Evolutionary conservation across 768 basidiomycete genomes (phyloP).

Genomic region (Calocera cornea): DNA sequence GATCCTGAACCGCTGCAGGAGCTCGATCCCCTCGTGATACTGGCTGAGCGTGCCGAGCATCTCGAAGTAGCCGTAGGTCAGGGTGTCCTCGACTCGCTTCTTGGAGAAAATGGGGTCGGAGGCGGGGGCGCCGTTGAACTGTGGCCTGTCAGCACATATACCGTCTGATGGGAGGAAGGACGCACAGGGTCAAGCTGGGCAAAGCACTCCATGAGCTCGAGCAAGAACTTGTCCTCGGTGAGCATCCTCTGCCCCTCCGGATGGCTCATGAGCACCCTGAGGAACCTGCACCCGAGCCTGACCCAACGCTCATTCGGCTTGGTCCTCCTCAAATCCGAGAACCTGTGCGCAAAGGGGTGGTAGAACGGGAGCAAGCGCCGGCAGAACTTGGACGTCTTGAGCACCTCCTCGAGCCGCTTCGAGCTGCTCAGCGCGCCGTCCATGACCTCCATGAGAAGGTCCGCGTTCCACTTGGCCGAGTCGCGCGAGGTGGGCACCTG

Average conservation of each 20-base stretch:
- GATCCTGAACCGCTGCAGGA: slow-evolving; percentile 81
- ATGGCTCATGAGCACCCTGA: slow-evolving; percentile 71
- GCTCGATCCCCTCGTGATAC: slow-evolving; percentile 76
- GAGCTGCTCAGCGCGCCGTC: slow-evolving; percentile 88
- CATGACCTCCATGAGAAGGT: slow-evolving; percentile 71
- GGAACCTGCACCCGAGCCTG: slow-evolving; percentile 61
- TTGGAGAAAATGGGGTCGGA: slow-evolving; percentile 48
- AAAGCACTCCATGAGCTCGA: slow-evolving; percentile 74
- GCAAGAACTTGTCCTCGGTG: slow-evolving; percentile 70
- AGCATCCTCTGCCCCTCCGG: slow-evolving; percentile 76
- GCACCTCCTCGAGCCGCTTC: slow-evolving; percentile 86
- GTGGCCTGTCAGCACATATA: background rate
- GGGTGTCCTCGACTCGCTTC: slow-evolving; percentile 60
- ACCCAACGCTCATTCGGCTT: slow-evolving; percentile 79
- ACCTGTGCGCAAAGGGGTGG: slow-evolving; percentile 73
- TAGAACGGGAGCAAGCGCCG: slow-evolving; percentile 87
- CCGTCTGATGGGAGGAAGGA: background rate
- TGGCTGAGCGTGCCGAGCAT: slow-evolving; percentile 89
- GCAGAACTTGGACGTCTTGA: slow-evolving; percentile 77
- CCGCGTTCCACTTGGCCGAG: slow-evolving; percentile 84
- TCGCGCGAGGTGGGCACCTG: slow-evolving; percentile 48
- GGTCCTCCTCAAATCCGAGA: slow-evolving; percentile 63
- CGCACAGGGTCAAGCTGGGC: slow-evolving; percentile 83
- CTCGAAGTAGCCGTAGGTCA: slow-evolving; percentile 88
- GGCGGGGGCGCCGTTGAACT: slow-evolving; percentile 16